Evolutionary conservation across 306 rosid species (phyloP), one percentile per base, ranked within the genome.

Genomic region (Boehmeria nivea): DNA sequence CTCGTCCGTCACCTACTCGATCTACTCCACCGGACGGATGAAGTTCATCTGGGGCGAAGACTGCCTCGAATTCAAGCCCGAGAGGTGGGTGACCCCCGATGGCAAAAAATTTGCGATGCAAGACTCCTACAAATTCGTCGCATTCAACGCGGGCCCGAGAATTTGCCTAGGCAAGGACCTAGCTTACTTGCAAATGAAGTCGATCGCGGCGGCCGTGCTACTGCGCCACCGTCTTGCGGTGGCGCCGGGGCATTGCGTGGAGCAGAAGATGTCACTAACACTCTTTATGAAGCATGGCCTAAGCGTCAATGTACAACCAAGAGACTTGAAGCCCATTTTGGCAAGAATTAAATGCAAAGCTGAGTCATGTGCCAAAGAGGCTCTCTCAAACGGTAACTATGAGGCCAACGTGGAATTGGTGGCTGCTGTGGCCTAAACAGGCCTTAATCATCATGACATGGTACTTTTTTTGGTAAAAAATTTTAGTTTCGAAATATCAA

Each of bases 201-300:
- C 95, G 0, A 90, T 90, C 4, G 91, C 94, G 0, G 91, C 94
- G 0, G 78, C 95, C 0, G 76, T 90, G 51, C 43, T 90, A 18
- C 51, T 90, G 8, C 79, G 95, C 51, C 98, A 90, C 60, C 78
- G 82, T 16, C 79, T 90, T 2, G 2, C 67, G 4, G 60, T 90
- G 47, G 82, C 52, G 0, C 65, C 68, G 0, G 95, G 95, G 10
- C 95, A 87, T 75, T 70, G 59, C 0, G 95, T 90, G 23, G 98
- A 84, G 83, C 98, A 90, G 31, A 90, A 90, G 78, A 90, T 90
- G 91, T 90, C 98, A 0, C 61, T 90, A 43, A 87, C 98, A 1
- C 72, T 90, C 67, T 90, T 90, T 83, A 87, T 90, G 98, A 90
- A 90, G 76, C 66, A 90, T 51, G 98, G 98, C 0, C 79, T 90